Base-by-base conservation (phyloP, 2,329 filamentous ascomycete species). In the Penicillium sp. region DNA sequence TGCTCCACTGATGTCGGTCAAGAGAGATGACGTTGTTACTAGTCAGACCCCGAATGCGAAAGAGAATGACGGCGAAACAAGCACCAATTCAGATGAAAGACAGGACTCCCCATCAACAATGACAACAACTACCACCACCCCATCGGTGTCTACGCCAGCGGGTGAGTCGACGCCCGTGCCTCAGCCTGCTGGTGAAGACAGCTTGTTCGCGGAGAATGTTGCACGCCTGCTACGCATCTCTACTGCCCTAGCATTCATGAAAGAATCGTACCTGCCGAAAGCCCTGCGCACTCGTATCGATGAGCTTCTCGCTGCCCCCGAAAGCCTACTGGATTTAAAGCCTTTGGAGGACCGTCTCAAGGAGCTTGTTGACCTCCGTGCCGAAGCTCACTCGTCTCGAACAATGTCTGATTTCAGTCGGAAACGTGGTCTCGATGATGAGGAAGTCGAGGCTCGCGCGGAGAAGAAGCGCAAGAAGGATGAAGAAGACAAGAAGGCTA, bases 381-480 rank as follows among this genome's bases (percentile, higher is more conserved):
- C 87, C 42, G 87, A 96, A 70, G 90, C 89, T 1, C 74, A 86
- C 6, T 85, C 89, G 1, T 80, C 90, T 3, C 84, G 91, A 52
- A 87, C 87, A 2, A 58, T 79, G 33, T 73, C 72, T 5, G 77
- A 81, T 54, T 79, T 78, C 59, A 76, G 67, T 49, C 70, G 74
- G 33, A 79, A 80, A 59, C 70, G 78, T 49, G 71, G 65, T 3
- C 58, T 65, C 14, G 70, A 78, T 14, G 77, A 79, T 42, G 78
- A 81, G 24, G 77, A 79, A 31, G 74, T 70, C 4, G 78, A 79
- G 50, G 71, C 72, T n/a, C 75, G 87, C 3, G 86, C 86, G 3
- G 90, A 93, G 72, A 96, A 95, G 84, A 93, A 89, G 78, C 81
- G 88, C 44, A 93, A 88, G 73, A 86, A 89, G 76, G 92, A 96